phyloP scores from a whole-genome alignment of 805 yeast genomes.

The Scheffersomyces spartinae region DNA sequence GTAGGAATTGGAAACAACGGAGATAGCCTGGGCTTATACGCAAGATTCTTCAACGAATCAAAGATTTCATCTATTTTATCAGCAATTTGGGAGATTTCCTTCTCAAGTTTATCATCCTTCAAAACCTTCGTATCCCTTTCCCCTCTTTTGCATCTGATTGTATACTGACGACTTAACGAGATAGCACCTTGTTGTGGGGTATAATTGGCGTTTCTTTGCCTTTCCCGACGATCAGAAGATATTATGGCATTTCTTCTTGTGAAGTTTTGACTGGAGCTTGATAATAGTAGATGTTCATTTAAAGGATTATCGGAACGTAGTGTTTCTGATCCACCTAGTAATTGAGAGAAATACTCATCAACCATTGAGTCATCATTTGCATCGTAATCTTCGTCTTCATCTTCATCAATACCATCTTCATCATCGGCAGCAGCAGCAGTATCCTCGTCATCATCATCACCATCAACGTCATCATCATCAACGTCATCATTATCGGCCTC shows the following conservation, averaged over 20 bases:
- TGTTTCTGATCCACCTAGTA: neutral
- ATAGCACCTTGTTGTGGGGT: slow-evolving; percentile 6
- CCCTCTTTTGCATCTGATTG: slow-evolving; percentile 11
- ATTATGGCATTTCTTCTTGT: slow-evolving; percentile 10
- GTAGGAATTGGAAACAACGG: no score
- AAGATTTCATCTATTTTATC: neutral
- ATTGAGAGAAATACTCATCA: neutral
- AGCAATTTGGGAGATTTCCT: neutral
- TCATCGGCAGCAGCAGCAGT: slow-evolving; percentile 3
- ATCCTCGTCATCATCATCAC: slow-evolving; percentile 3
- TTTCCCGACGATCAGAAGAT: slow-evolving; percentile 2
- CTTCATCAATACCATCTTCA: slow-evolving; percentile 4
- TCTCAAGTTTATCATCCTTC: neutral
- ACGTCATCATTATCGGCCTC: no score
- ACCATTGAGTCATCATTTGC: no score
- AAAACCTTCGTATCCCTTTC: neutral
- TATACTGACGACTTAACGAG: slow-evolving; percentile 22
- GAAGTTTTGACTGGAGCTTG: slow-evolving; percentile 15
- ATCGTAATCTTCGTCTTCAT: slow-evolving; percentile 6
- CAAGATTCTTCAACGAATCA: slow-evolving; percentile 6
- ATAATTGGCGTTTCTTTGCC: neutral
- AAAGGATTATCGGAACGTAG: slow-evolving; percentile 7
- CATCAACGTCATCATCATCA: no score
- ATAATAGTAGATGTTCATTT: slow-evolving; percentile 13
- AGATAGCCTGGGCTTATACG: slow-evolving; percentile 5